Percentiles rank a stretch among this genome's conserved stretches.
Conservation (phyloP, 345 rosid genomes). For the Eucalyptus regnans region DNA sequence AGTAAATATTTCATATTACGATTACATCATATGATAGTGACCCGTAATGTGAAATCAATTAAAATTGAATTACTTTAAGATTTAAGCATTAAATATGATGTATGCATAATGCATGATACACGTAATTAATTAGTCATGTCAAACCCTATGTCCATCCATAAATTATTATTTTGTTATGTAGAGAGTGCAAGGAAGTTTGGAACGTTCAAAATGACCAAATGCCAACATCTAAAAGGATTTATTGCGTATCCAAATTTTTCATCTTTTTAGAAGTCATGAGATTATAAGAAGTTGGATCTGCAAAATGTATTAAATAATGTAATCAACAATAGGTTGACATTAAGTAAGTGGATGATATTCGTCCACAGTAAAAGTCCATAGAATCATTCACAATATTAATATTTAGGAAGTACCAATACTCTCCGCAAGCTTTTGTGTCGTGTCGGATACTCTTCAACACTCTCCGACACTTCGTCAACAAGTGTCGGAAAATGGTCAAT, state of each 20-base stretch:
- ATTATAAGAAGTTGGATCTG: neutral
- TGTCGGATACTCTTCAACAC: too few relatives aligned
- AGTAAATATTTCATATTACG: too few relatives aligned
- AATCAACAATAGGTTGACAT: neutral
- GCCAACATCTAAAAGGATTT: neutral
- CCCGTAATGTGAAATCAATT: neutral
- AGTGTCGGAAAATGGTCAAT: too few relatives aligned
- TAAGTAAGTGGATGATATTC: too few relatives aligned
- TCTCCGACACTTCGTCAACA: too few relatives aligned
- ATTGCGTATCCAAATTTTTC: neutral
- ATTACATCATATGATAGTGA: neutral
- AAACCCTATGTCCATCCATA: neutral
- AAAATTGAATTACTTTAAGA: neutral
- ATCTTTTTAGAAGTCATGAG: too few relatives aligned
- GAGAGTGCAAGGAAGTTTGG: neutral
- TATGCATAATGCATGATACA: neutral
- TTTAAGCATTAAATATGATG: neutral
- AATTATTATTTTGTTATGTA: neutral
- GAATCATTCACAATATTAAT: neutral
- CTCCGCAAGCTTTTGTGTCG: accelerated
- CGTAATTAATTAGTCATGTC: neutral
- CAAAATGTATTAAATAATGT: neutral
- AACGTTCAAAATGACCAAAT: neutral
- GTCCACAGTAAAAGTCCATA: neutral
- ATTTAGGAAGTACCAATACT: accelerated